A percentile compares a stretch with the other conserved stretches of the same genome.
These are phyloP conservation scores for Eutrema salsugineum DNA, from an alignment of 441 rosid genomes.

Conservation along the genomic window DNA sequence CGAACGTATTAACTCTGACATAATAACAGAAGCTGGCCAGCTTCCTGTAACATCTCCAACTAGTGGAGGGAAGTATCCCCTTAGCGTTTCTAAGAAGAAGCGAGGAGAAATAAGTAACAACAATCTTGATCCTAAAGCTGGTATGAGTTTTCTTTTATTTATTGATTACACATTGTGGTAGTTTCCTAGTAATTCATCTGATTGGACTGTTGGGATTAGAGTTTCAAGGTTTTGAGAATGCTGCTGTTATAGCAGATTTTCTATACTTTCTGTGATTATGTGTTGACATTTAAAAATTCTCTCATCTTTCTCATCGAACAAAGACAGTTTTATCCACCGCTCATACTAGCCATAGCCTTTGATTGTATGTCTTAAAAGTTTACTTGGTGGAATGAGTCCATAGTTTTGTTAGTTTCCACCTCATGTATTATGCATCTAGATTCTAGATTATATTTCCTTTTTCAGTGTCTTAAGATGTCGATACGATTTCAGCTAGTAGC, in stretches of 20 bases:
- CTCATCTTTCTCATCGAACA: neutral
- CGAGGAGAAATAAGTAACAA: neutral
- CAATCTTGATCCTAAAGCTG: neutral
- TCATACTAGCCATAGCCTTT: neutral
- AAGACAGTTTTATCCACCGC: neutral
- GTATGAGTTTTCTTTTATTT: neutral
- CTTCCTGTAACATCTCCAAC: slow-evolving; percentile 6
- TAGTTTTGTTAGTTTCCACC: neutral
- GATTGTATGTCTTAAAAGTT: neutral
- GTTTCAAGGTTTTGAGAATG: neutral
- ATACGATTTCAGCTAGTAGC: slow-evolving; percentile 13
- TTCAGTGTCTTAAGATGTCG: neutral
- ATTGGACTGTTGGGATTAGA: neutral
- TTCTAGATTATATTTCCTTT: neutral
- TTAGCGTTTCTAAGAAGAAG: slow-evolving; percentile 8
- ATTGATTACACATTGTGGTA: neutral
- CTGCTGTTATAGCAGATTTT: neutral
- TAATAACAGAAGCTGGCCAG: slow-evolving; percentile 8
- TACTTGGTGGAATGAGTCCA: neutral
- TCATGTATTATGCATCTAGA: neutral
- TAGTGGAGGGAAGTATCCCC: slow-evolving; percentile 16
- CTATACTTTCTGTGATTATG: neutral
- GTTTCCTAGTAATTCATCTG: neutral
- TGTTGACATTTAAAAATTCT: neutral
- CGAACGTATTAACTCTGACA: slow-evolving; percentile 13